Conservation (phyloP, 1,284 basidiomycete genomes). For the Laetiporus sulphureus region DNA sequence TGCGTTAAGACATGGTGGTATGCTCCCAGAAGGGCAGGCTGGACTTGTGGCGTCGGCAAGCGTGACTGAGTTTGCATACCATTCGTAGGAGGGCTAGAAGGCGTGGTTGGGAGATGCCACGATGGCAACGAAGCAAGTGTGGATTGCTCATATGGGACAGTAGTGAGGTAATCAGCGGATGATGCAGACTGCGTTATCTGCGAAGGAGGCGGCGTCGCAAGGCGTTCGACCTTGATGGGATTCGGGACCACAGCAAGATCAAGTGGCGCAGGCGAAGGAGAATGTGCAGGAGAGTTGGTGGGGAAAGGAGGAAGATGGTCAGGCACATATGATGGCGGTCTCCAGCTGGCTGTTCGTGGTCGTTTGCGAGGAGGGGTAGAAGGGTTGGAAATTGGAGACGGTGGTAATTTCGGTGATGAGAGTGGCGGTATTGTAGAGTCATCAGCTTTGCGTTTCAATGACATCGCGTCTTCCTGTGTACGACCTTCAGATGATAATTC, state of each 20-base stretch:
- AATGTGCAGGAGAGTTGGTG: constrained; percentile 26
- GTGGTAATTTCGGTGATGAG: constrained; percentile 38
- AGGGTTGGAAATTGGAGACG: constrained; percentile 54
- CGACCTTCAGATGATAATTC: constrained; percentile 11
- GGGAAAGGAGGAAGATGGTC: constrained; percentile 65
- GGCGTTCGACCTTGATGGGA: constrained; percentile 24
- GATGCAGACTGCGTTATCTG: constrained; percentile 41
- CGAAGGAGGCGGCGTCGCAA: constrained; percentile 28
- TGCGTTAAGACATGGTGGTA: constrained; percentile 71
- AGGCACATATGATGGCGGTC: constrained; percentile 56
- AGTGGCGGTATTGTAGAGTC: constrained; percentile 24
- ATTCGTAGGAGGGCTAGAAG: constrained; percentile 14
- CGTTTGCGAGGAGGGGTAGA: constrained; percentile 49
- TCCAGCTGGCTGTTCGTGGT: constrained; percentile 46
- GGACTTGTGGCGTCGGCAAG: constrained; percentile 39
- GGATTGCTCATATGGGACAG: constrained; percentile 64
- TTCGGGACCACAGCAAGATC: constrained; percentile 11
- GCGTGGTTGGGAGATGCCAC: constrained; percentile 58
- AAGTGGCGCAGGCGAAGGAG: constrained; percentile 25
- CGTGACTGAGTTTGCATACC: constrained; percentile 3
- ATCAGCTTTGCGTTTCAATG: constrained; percentile 10
- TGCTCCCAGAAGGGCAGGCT: constrained; percentile 56
- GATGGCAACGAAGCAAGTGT: constrained; percentile 51
- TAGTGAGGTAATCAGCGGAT: constrained; percentile 57
- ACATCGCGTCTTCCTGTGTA: constrained; percentile 7